Conservation (phyloP, 2,329 filamentous ascomycete species). For the Cercospora brassicicola region DNA sequence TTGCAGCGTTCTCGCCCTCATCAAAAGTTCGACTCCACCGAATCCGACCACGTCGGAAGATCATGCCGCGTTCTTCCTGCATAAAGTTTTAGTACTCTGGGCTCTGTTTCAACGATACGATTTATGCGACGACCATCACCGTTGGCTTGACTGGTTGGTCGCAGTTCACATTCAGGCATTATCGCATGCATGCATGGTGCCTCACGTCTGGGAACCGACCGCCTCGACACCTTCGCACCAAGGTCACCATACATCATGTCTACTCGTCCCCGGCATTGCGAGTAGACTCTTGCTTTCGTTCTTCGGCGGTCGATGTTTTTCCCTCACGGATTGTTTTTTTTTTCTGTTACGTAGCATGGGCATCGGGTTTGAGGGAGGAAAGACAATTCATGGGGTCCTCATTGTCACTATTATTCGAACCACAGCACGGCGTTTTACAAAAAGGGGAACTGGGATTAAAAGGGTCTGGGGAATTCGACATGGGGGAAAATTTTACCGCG, state of each 20-base stretch:
- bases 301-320: conserved; percentile 5
- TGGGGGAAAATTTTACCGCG: not conserved
- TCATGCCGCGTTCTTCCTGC: conserved; percentile 17
- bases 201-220: not conserved
- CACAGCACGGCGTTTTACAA: conserved; percentile 14
- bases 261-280: not conserved
- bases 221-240: not conserved
- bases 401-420: conserved; percentile 15
- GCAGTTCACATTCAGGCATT: not conserved
- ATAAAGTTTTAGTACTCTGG: conserved; percentile 11
- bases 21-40: conserved; percentile 14
- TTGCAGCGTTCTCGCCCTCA: conserved; percentile 21
- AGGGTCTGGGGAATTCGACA: not conserved
- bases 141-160: not conserved
- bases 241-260: not conserved
- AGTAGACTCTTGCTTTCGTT: not conserved
- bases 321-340: not conserved
- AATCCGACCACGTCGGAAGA: conserved; percentile 14
- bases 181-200: conserved; percentile 1
- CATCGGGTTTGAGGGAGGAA: conserved; percentile 2
- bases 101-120: conserved; percentile 10
- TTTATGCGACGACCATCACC: not conserved
- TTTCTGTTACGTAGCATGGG: conserved; percentile 13
- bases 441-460: conserved; percentile 10
- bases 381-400: not conserved